Conservation (phyloP, 768 basidiomycete genomes). For the Mycena vitilis region DNA sequence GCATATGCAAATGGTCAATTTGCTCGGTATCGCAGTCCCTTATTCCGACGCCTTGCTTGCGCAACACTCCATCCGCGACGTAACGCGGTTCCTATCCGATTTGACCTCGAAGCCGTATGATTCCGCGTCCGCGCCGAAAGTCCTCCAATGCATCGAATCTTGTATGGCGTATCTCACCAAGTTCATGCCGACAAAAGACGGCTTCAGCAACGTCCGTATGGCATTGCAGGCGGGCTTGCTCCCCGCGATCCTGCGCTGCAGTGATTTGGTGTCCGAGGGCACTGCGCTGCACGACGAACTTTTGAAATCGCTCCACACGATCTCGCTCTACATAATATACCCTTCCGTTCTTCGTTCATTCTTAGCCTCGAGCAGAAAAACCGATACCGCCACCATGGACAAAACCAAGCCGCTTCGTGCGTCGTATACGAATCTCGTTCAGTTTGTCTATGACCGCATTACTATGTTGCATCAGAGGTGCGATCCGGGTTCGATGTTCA, state of each 20-base stretch:
- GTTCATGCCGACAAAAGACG: conserved; percentile 1
- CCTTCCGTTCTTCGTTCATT: conserved; percentile 17
- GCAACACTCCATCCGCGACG: conserved; percentile 9
- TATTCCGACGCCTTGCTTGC: conserved; percentile 11
- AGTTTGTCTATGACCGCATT: not conserved
- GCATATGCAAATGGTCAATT: conserved; percentile 1
- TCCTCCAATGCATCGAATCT: not conserved
- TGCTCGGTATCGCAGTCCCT: not conserved
- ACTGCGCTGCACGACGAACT: not conserved
- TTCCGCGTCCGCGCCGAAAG: not conserved
- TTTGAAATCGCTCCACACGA: not conserved
- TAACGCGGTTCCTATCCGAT: not conserved
- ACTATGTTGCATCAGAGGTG: not conserved
- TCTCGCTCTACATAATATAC: conserved; percentile 18
- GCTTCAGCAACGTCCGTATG: not conserved
- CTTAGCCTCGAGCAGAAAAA: not conserved
- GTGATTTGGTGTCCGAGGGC: not conserved
- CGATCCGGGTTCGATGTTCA: not conserved
- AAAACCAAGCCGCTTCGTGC: not conserved
- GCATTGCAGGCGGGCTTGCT: conserved; percentile 10
- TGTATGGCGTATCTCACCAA: not conserved
- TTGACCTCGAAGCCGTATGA: not conserved
- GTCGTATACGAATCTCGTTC: not conserved
- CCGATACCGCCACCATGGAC: not conserved
- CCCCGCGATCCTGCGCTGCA: conserved; percentile 4